These are phyloP conservation scores for Linum lewisii DNA, from an alignment of 345 rosid species.

Conservation along the genomic window DNA sequence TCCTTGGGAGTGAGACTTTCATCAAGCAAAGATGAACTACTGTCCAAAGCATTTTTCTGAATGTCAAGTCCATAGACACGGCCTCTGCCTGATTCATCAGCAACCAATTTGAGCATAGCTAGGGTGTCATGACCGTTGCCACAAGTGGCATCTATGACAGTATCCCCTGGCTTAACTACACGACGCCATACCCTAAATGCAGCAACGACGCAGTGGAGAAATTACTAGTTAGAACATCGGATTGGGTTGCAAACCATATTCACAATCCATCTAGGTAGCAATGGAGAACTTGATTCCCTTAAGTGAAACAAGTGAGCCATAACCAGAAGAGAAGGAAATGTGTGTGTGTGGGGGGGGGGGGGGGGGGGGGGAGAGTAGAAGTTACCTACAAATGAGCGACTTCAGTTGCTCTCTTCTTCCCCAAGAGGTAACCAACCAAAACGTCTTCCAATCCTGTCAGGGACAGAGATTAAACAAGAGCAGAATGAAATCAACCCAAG, in stretches of 20 bases:
- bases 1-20: constrained; percentile 36
- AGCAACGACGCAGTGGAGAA: too few species aligned
- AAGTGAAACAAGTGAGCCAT: neutral
- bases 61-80: constrained; percentile 75
- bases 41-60: constrained; percentile 55
- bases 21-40: constrained; percentile 43
- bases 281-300: neutral
- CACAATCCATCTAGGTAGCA: neutral
- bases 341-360: too few species aligned
- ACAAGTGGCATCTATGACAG: constrained; percentile 78
- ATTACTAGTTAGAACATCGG: too few species aligned
- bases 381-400: constrained; percentile 76
- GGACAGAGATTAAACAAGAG: constrained; percentile 9
- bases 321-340: neutral
- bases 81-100: constrained; percentile 45
- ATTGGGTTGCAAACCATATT: neutral
- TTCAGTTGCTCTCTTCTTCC: constrained; percentile 85
- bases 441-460: constrained; percentile 53
- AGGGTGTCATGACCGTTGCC: constrained; percentile 84
- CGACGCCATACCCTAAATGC: constrained; percentile 61
- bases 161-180: constrained; percentile 61
- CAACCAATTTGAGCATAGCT: constrained; percentile 63
- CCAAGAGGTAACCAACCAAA: constrained; percentile 61
- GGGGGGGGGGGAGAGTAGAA: constrained; percentile 7
- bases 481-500: neutral